These are phyloP conservation scores for Diaporthe aspalathi DNA, from an alignment of 2,329 filamentous ascomycete genomes.

Conservation along the genomic window DNA sequence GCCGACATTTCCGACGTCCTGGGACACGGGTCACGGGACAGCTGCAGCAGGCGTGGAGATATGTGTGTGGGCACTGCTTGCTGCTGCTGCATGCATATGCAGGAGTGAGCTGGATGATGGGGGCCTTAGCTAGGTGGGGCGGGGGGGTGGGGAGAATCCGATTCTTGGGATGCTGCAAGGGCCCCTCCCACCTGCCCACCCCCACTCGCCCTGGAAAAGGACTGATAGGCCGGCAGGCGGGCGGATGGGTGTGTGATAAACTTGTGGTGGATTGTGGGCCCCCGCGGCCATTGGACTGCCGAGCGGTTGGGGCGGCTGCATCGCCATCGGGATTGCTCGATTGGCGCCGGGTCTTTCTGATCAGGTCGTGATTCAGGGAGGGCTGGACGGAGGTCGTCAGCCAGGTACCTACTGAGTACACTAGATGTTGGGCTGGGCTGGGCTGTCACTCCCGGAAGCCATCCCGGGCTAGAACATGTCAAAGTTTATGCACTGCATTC, in stretches of 20 bases:
- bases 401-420: too few species aligned
- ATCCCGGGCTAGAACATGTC: conserved; percentile 24
- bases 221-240: neutral
- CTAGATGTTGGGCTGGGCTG: conserved; percentile 3
- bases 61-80: too few species aligned
- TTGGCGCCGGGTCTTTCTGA: conserved; percentile 25
- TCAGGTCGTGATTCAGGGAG: neutral
- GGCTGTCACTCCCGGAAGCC: neutral
- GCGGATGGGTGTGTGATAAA: neutral
- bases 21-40: conserved; percentile 10
- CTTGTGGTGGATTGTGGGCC: neutral
- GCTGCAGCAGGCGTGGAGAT: neutral
- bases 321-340: neutral
- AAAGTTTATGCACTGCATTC: conserved; percentile 3
- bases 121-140: neutral
- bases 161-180: neutral
- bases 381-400: neutral
- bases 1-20: conserved; percentile 13
- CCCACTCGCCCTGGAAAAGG: neutral
- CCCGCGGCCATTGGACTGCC: conserved; percentile 3
- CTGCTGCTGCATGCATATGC: conserved; percentile 16
- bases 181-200: neutral
- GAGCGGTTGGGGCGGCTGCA: conserved; percentile 16
- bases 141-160: neutral
- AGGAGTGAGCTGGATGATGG: conserved; percentile 31